phyloP scores from a whole-genome alignment of 1,284 basidiomycete genomes.

The Heterobasidion parviporum region DNA sequence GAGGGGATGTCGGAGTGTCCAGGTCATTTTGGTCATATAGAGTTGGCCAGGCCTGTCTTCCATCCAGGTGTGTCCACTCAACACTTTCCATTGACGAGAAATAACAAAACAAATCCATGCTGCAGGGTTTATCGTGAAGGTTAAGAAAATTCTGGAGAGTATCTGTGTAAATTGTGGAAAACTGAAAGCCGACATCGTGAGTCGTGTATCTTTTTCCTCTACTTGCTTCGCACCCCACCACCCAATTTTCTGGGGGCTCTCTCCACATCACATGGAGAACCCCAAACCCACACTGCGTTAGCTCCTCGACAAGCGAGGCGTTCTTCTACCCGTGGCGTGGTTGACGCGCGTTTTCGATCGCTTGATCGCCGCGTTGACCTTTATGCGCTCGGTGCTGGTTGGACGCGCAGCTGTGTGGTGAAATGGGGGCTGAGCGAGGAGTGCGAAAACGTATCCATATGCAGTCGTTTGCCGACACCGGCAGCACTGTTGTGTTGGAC shows the following conservation, averaged over 20 bases:
- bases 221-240: slow-evolving; percentile 87
- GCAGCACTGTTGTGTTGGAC: slow-evolving; percentile 26
- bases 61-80: slow-evolving; percentile 71
- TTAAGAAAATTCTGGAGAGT: slow-evolving; percentile 99
- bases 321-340: slow-evolving; percentile 66
- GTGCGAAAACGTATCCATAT: slow-evolving; percentile 49
- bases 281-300: slow-evolving; percentile 77
- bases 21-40: slow-evolving; percentile 98
- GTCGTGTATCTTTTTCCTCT: slow-evolving; percentile 64
- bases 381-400: slow-evolving; percentile 63
- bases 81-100: not conserved
- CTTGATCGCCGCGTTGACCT: slow-evolving; percentile 78
- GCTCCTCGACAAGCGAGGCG: slow-evolving; percentile 69
- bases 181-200: slow-evolving; percentile 93
- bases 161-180: slow-evolving; percentile 99
- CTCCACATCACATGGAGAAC: slow-evolving; percentile 78
- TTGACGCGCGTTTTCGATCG: slow-evolving; percentile 77
- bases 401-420: slow-evolving; percentile 79
- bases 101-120: not conserved
- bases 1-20: slow-evolving; percentile 98
- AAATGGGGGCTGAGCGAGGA: slow-evolving; percentile 93
- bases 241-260: slow-evolving; percentile 93
- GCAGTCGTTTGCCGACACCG: slow-evolving; percentile 25
- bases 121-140: slow-evolving; percentile 93
- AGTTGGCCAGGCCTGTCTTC: slow-evolving; percentile 93